Percentiles rank a stretch among this genome's conserved stretches.
phyloP scores from a whole-genome alignment of 2,329 filamentous ascomycete species.

The Zymoseptoria pseudotritici region DNA sequence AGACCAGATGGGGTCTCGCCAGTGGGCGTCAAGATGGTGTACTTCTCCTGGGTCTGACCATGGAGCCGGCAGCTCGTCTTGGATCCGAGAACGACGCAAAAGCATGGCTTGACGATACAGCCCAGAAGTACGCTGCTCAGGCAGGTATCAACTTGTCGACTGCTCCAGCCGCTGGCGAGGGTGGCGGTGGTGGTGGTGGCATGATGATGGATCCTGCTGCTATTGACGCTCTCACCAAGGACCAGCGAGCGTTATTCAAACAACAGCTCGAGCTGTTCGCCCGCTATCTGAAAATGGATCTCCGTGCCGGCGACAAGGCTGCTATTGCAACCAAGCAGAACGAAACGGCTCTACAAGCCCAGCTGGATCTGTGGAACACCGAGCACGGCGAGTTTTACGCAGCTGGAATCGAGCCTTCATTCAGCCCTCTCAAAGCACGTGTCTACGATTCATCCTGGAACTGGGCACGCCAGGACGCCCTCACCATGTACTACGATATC shows the following conservation, averaged over 20 bases:
- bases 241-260: slow-evolving; percentile 93
- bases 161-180: slow-evolving; percentile 62
- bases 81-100: slow-evolving; percentile 88
- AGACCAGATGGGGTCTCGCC: slow-evolving; percentile 84
- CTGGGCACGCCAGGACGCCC: slow-evolving; percentile 93
- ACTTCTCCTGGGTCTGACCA: slow-evolving; percentile 79
- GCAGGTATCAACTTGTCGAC: slow-evolving; percentile 79
- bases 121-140: slow-evolving; percentile 80
- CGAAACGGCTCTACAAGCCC: slow-evolving; percentile 78
- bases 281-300: slow-evolving; percentile 92
- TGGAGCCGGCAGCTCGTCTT: slow-evolving; percentile 82
- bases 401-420: slow-evolving; percentile 85
- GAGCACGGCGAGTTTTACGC: slow-evolving; percentile 98
- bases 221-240: slow-evolving; percentile 93
- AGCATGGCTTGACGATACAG: slow-evolving; percentile 77
- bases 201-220: slow-evolving; percentile 99
- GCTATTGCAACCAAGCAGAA: slow-evolving; percentile 78
- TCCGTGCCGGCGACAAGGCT: slow-evolving; percentile 93
- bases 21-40: slow-evolving; percentile 85
- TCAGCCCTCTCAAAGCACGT: slow-evolving; percentile 87
- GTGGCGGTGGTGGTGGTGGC: slow-evolving; percentile 63
- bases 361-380: slow-evolving; percentile 87
- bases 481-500: slow-evolving; percentile 98
- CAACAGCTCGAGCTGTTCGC: slow-evolving; percentile 94
- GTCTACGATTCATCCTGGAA: slow-evolving; percentile 99